Conservation (phyloP, 345 rosid species). For the Brassica rapa region DNA sequence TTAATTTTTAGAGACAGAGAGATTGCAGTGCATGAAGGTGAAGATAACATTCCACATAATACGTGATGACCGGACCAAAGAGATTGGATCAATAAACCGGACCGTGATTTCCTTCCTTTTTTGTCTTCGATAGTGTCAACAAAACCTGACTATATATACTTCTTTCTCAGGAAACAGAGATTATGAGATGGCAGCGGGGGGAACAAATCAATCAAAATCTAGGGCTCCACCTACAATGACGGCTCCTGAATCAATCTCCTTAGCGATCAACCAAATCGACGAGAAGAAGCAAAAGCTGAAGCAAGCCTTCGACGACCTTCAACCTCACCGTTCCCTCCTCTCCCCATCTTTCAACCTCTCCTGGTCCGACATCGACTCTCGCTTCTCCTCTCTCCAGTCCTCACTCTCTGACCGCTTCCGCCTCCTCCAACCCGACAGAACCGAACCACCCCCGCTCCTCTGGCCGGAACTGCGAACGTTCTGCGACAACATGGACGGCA, state of each 20-base stretch:
- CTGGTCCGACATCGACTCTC: slow-evolving; percentile 69
- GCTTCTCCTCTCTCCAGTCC: slow-evolving; percentile 54
- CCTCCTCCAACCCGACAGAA: slow-evolving; percentile 42
- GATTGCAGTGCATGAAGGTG: background rate
- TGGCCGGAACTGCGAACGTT: slow-evolving; percentile 48
- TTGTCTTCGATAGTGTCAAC: background rate
- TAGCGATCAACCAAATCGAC: slow-evolving; percentile 55
- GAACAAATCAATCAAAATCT: background rate
- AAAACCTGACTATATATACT: background rate
- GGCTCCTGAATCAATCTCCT: slow-evolving; percentile 47
- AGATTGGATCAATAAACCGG: background rate
- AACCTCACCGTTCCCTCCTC: slow-evolving; percentile 49
- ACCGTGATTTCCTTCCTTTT: background rate
- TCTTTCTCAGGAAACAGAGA: background rate
- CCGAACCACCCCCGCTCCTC: slow-evolving; percentile 11
- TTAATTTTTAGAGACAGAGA: background rate
- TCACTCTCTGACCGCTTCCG: slow-evolving; percentile 47
- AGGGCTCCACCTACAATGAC: slow-evolving; percentile 36
- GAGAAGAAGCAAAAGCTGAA: slow-evolving; percentile 55
- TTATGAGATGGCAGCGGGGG: background rate
- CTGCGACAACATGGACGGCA: slow-evolving; percentile 71
- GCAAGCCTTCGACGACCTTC: slow-evolving; percentile 70
- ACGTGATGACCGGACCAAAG: background rate
- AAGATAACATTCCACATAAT: background rate
- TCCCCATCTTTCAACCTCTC: slow-evolving; percentile 50